Conservation (phyloP, 345 rosid species). For the Angophora floribunda region DNA sequence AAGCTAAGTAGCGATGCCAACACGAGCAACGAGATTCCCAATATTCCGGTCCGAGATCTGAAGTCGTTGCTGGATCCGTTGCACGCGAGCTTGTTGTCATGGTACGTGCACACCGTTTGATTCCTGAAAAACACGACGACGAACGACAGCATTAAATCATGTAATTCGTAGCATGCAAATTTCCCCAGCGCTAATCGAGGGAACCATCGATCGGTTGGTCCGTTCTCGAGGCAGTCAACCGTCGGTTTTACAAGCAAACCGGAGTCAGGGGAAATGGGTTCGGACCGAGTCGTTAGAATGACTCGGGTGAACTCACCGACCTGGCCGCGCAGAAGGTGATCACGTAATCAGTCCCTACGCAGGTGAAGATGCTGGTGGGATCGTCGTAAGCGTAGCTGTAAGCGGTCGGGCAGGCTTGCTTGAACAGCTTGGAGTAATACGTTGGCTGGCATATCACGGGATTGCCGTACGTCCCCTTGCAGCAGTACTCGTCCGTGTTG, state of each 20-base stretch:
- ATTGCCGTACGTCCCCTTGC: conserved; percentile 55
- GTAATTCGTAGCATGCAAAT: neutral
- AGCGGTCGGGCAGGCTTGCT: conserved; percentile 74
- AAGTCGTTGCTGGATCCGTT: conserved; percentile 27
- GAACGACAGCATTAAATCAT: neutral
- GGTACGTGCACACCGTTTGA: conserved; percentile 61
- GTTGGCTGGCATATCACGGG: conserved; percentile 56
- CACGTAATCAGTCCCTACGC: conserved; percentile 61
- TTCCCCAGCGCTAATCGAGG: neutral
- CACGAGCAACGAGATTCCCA: conserved; percentile 21
- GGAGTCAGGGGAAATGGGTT: neutral
- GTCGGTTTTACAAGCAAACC: neutral
- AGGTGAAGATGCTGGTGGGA: conserved; percentile 67
- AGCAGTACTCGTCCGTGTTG: conserved; percentile 79
- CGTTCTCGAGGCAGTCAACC: neutral
- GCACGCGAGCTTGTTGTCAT: conserved; percentile 53
- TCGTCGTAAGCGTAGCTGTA: conserved; percentile 92
- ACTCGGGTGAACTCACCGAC: conserved; percentile 7
- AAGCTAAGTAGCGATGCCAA: conserved; percentile 2
- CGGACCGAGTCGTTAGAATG: neutral
- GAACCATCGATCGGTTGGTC: neutral
- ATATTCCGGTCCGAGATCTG: conserved; percentile 17
- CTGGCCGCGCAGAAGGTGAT: conserved; percentile 60
- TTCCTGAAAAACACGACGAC: conserved; percentile 23
- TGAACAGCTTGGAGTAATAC: conserved; percentile 64